phyloP scores from a whole-genome alignment of 2,329 filamentous ascomycete genomes.

The Albifimbria verrucaria region DNA sequence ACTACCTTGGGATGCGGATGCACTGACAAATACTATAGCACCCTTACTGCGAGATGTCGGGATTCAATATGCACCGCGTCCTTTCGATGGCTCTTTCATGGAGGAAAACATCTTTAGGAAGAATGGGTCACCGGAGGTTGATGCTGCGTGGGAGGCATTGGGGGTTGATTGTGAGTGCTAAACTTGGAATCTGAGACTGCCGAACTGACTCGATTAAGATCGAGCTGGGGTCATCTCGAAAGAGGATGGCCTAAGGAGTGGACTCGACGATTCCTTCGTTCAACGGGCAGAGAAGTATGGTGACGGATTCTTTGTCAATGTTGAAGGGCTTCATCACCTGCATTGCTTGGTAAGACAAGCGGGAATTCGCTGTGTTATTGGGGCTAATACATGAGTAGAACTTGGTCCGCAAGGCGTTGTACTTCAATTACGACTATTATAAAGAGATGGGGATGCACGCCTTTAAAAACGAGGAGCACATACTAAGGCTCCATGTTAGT shows the following conservation, averaged over 20 bases:
- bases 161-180: slow-evolving; percentile 40
- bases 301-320: slow-evolving; percentile 55
- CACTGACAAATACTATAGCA: slow-evolving; percentile 14
- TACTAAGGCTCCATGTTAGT: slow-evolving; percentile 57
- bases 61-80: slow-evolving; percentile 26
- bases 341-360: slow-evolving; percentile 49
- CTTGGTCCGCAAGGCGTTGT: slow-evolving; percentile 53
- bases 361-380: too few species aligned
- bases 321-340: slow-evolving; percentile 54
- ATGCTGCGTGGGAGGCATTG: slow-evolving; percentile 50
- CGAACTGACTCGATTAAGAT: slow-evolving; percentile 35
- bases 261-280: slow-evolving; percentile 52
- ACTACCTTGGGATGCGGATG: too few species aligned
- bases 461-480: slow-evolving; percentile 52
- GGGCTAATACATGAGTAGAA: slow-evolving; percentile 43
- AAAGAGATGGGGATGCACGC: slow-evolving; percentile 43
- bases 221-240: slow-evolving; percentile 45
- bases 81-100: slow-evolving; percentile 56
- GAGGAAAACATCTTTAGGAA: slow-evolving; percentile 51
- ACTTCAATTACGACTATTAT: slow-evolving; percentile 60
- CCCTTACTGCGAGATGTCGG: slow-evolving; percentile 30
- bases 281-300: slow-evolving; percentile 53
- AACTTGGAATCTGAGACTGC: not conserved
- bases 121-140: slow-evolving; percentile 47
- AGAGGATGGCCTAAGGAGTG: slow-evolving; percentile 45